phyloP scores from a whole-genome alignment of 1,284 basidiomycete genomes.

The Heterobasidion irregulare region DNA sequence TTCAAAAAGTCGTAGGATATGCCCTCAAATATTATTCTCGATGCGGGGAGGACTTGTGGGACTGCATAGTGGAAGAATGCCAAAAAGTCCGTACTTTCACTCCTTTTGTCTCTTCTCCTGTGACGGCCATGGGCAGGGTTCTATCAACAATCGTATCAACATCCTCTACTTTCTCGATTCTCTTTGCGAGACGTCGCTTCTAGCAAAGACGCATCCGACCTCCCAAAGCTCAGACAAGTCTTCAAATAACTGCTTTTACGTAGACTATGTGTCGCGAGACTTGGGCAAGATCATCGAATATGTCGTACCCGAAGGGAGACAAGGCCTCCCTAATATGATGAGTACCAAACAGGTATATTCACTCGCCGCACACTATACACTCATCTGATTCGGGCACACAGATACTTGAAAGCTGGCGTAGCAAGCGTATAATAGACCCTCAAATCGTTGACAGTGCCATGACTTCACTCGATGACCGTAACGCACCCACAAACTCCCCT shows the following conservation, averaged over 20 bases:
- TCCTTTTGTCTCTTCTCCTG: not conserved
- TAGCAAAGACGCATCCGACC: conserved; percentile 50
- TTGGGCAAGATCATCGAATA: conserved; percentile 68
- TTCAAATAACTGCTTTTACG: conserved; percentile 51
- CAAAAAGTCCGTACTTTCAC: conserved; percentile 49
- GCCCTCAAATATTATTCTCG: conserved; percentile 78
- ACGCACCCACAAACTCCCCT: conserved; percentile 19
- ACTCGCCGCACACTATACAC: not conserved
- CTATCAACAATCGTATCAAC: conserved; percentile 87
- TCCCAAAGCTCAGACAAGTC: conserved; percentile 31
- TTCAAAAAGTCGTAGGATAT: conserved; percentile 82
- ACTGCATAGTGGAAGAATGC: conserved; percentile 87
- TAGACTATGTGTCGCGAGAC: conserved; percentile 69
- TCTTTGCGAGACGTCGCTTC: conserved; percentile 71
- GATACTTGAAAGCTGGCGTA: conserved; percentile 86
- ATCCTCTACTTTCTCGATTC: conserved; percentile 89
- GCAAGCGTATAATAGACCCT: conserved; percentile 76
- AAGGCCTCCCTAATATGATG: conserved; percentile 79
- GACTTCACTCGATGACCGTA: conserved; percentile 35
- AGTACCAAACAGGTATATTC: conserved; percentile 71
- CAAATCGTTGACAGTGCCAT: conserved; percentile 66
- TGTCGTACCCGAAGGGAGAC: conserved; percentile 76
- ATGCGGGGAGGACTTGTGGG: conserved; percentile 91
- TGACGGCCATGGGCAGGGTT: conserved; percentile 43
- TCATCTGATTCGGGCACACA: conserved; percentile 19